Base-by-base conservation (phyloP, 1,284 basidiomycete genomes). In the Trichosporon coremiiforme region DNA sequence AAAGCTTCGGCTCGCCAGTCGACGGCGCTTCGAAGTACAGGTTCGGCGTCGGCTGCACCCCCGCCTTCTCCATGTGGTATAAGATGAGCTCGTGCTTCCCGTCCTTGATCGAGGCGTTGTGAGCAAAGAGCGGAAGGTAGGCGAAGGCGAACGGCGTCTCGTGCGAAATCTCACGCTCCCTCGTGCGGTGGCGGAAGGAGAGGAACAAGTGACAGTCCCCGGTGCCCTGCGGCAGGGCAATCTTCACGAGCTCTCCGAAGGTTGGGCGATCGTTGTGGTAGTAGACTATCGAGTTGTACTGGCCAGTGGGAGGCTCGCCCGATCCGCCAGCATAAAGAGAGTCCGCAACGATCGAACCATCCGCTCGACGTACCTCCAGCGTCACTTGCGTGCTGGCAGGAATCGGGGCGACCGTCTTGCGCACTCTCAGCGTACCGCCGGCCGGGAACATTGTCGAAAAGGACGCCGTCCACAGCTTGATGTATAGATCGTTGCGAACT, bases 121-220 rank as follows among this genome's bases (percentile, higher is more conserved):
- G 86, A 67, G 91, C 88, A 76, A 94, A 93, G 2, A 99, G 86
- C 0, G 95, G 96, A 53, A 97, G 88, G 79, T 92, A 98, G 1
- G 90, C 93, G 77, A 98, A 96, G 0, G 95, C 96, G 77, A 96
- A 98, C 0, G 94, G 91, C 50, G 87, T 86, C 64, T 95, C 94
- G 87, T 87, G 71, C 86, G 86, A 67, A 85, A 87, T 57, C 50
- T 69, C 71, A 22, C 95, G 90, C 75, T 94, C 91, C 5, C 73
- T 65, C 12, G 72, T 68, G 9, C 70, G 66, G 22, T 70, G 68
- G 25, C 93, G 89, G 84, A 98, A 95, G 0, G 93, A 93, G 84
- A 98, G 93, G 86, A 95, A 98, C 13, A 99, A 84, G 78, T 98
- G 96, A 87, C 92, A 95, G 65, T 90, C 87, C 65, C 90, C 87